Base-by-base conservation (phyloP, 768 basidiomycete genomes). In the Amanita rubescens region DNA sequence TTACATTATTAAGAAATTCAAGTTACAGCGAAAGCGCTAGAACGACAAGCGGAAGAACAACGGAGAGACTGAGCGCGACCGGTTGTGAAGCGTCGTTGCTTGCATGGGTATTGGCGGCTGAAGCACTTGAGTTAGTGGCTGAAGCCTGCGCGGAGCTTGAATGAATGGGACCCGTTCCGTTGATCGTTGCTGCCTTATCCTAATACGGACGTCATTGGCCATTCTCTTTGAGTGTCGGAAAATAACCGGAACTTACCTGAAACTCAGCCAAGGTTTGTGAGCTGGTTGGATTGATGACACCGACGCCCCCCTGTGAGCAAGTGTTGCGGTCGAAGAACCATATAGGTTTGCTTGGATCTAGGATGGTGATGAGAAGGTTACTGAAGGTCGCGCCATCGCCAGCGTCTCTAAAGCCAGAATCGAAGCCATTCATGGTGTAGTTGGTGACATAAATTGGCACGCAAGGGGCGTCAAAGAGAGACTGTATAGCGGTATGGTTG, bases 321-420 rank as follows among this genome's bases (percentile, higher is more conserved):
- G 75, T 75, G 57, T 73, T 74, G 55, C 58, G 61, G 67, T 85
- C 83, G 63, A 68, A 85, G 64, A 80, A 84, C 81, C 81, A 85
- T 45, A 81, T 69, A 17, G 82, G 77, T 10, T 56, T 59, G 53
- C 70, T 71, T 54, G 75, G 68, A 50, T 76, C 65, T 9, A 61
- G 53, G 41, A 85, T 72, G 17, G 75, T 67, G 37, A 82, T 69
- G 22, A 62, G 32, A 35, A 80, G 70, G 46, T 69, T 71, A 24
- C 79, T 79, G 51, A 74, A 60, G 17, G 72, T 67, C 8, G 74
- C 71, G 45, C 70, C 74, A 59, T 81, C 78, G 38, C 65, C 70
- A 3, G 77, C 73, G 58, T 74, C 57, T 49, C 79, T 76, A 64
- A 77, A 73, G 55, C 67, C 68, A 9, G 80, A 80, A 67, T 81